A percentile compares a stretch with the other conserved stretches of the same genome.
phyloP scores from a whole-genome alignment of 2,329 filamentous ascomycete genomes.

The Kalmusia sp. region DNA sequence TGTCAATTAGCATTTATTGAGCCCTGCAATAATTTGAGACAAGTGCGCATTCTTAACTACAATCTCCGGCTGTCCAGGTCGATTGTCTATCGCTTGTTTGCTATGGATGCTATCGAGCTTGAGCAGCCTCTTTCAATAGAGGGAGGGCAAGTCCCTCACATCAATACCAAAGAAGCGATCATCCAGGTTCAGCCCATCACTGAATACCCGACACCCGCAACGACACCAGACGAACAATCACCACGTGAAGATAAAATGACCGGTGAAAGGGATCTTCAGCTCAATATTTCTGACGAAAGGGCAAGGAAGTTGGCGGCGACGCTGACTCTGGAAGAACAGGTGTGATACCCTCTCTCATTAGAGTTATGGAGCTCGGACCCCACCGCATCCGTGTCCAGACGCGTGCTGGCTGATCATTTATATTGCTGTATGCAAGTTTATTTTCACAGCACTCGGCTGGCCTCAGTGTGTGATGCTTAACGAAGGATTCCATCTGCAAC shows the following conservation, averaged over 20 bases:
- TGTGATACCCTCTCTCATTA: conserved; percentile 24
- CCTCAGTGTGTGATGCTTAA: neutral
- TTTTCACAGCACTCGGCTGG: neutral
- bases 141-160: conserved; percentile 26
- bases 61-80: conserved; percentile 27
- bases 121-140: conserved; percentile 35
- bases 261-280: conserved; percentile 40
- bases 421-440: conserved; percentile 11
- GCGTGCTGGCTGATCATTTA: conserved; percentile 1
- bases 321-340: conserved; percentile 49
- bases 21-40: conserved; percentile 20
- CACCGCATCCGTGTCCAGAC: neutral
- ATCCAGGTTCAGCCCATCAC: conserved; percentile 40
- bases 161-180: conserved; percentile 42
- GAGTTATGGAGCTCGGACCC: conserved; percentile 11
- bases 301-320: conserved; percentile 44
- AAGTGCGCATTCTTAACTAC: conserved; percentile 35
- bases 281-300: conserved; percentile 41
- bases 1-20: neutral
- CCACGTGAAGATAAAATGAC: conserved; percentile 36
- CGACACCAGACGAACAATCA: conserved; percentile 34
- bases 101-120: conserved; percentile 41
- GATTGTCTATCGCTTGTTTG: conserved; percentile 26
- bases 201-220: conserved; percentile 36
- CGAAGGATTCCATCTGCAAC: neutral